Base-by-base conservation (phyloP, 2,329 filamentous ascomycete genomes). In the Catunica adiposa region DNA sequence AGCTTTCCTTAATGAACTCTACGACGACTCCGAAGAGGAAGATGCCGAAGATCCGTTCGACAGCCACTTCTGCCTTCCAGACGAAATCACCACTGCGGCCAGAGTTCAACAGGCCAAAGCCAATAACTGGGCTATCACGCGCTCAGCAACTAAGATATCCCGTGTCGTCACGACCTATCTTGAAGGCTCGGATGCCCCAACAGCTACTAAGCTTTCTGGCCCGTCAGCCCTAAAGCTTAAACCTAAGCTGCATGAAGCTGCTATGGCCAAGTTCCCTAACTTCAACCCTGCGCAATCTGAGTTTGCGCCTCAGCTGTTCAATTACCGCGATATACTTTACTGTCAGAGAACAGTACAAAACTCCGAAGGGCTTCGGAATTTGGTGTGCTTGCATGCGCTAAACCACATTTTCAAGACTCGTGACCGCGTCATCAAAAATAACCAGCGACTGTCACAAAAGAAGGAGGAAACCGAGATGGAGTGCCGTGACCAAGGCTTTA, bases 401-500 rank as follows among this genome's bases (percentile, higher is more conserved):
- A 97, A 97, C 66, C 92, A 97, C 65, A 75, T 97, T 42, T 82
- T 94, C 68, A 96, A 95, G 79, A 96, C 90, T 1, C 82, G 92
- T 61, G 90, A 97, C 64, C 80, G 82, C 29, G 85, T 97, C 0
- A 78, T 97, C 59, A 97, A 95, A 68, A 94, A 97, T 69, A 97
- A 89, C 64, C 79, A 85, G 55, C 86, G 82, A 60, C 69, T 94
- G 9, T 74, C 83, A 8, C 82, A 82, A 62, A 79, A 84, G 55
- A 75, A 79, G 3, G 76, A 77, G 8, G 74, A 75, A 38, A 71
- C 76, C 15, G 82, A 86, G 38, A 70, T 85, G 3, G 88, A 95
- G 61, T 73, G 89, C 17, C 80, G 89, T 60, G 92, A 98, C 62
- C 92, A 98, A 68, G 92, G 92, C 0, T 98, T 96, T 67, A 96